Conservation (phyloP, 805 yeast genomes). For the Brettanomyces custersianus region DNA sequence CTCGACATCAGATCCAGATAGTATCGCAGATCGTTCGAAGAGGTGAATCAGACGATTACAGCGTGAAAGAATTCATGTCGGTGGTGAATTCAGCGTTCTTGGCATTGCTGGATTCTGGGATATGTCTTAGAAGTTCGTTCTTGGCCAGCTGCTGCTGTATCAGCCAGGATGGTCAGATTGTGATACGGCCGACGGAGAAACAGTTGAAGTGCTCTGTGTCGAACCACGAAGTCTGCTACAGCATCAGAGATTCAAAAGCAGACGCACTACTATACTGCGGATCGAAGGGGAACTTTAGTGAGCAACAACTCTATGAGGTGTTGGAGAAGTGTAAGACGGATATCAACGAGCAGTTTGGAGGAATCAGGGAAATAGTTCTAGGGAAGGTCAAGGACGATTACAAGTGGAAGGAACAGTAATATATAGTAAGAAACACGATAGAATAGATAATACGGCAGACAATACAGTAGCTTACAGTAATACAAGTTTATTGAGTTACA, state of each 20-base stretch:
- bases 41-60: constrained; percentile 31
- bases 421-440: no score
- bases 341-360: constrained; percentile 34
- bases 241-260: constrained; percentile 39
- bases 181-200: constrained; percentile 36
- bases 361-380: constrained; percentile 39
- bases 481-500: no score
- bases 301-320: constrained; percentile 41
- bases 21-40: constrained; percentile 56
- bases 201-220: constrained; percentile 40
- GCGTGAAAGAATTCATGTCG: constrained; percentile 48
- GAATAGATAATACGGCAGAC: no score
- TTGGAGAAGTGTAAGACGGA: constrained; percentile 44
- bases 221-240: constrained; percentile 59
- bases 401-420: constrained; percentile 39
- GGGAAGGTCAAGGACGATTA: constrained; percentile 43
- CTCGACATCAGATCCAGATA: constrained; percentile 69
- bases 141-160: constrained; percentile 38
- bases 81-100: constrained; percentile 65
- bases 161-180: constrained; percentile 18
- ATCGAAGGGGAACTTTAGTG: constrained; percentile 61
- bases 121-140: constrained; percentile 58
- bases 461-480: no score
- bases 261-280: constrained; percentile 59
- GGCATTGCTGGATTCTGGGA: constrained; percentile 75